These are phyloP conservation scores for Crucibulum laeve DNA, from an alignment of 768 basidiomycete species.

Conservation along the genomic window DNA sequence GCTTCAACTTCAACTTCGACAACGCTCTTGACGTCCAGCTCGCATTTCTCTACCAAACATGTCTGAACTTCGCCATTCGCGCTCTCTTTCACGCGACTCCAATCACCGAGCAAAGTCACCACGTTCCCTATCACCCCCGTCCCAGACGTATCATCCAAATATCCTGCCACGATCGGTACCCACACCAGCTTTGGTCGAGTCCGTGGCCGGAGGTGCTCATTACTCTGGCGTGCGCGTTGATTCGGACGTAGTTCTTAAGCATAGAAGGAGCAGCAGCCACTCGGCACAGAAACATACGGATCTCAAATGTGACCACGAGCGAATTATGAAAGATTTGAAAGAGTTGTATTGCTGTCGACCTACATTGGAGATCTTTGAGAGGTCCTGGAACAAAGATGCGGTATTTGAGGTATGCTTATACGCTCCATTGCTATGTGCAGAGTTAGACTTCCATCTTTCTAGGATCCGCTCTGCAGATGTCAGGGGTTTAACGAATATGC, in stretches of 20 bases:
- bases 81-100: conserved; percentile 14
- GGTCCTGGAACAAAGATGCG: conserved; percentile 51
- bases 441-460: conserved; percentile 1
- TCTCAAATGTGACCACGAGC: conserved; percentile 36
- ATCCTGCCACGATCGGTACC: conserved; percentile 39
- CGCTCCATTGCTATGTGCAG: neutral
- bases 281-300: conserved; percentile 27
- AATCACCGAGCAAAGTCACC: conserved; percentile 10
- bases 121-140: conserved; percentile 35
- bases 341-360: conserved; percentile 57
- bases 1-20: too few species aligned
- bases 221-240: conserved; percentile 51
- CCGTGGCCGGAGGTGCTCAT: conserved; percentile 58
- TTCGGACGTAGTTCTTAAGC: conserved; percentile 24
- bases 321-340: conserved; percentile 52
- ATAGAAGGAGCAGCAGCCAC: conserved; percentile 32
- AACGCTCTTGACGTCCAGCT: neutral
- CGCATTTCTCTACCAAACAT: neutral
- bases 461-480: conserved; percentile 50
- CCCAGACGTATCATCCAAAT: conserved; percentile 39
- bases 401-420: conserved; percentile 43
- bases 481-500: conserved; percentile 47
- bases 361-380: conserved; percentile 45
- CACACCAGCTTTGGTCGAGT: conserved; percentile 48
- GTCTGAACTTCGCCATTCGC: conserved; percentile 13